Evolutionary conservation across 2,329 filamentous ascomycete species (phyloP), one percentile per base, ranked within the genome.

Genomic region (Colletotrichum eleusines): DNA sequence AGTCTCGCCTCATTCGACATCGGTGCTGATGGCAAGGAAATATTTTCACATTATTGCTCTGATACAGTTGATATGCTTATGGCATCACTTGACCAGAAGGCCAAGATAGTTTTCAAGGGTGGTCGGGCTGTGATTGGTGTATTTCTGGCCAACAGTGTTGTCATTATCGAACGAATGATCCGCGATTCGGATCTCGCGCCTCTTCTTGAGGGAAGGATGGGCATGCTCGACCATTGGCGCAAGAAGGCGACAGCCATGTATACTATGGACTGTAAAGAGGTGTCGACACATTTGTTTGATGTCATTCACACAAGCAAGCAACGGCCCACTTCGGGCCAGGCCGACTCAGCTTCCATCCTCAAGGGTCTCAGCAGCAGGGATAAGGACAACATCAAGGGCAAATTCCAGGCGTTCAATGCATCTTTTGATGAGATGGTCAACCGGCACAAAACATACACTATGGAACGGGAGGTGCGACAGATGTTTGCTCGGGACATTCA

Each of bases 371-470:
- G 89, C 55, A 94, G 91, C 76, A 98, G 97, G 80, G 96, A 99
- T 78, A 97, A 95, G 81, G 96, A 99, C 78, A 91, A 91, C 69
- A 97, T 98, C 82, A 99, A 99, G 82, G 91, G 94, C 80, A 98
- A 98, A 81, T 99, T 98, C 81, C 90, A 92, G 76, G 89, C 90
- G 51, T 99, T 99, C 85, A 99, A 99, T 79, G 85, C 88, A 11
- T 90, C 88, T 54, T 99, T 99, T 78, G 96, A 99, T 74, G 95
- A 97, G 38, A 88, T 98, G 81, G 90, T 98, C 8, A 82, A 87
- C 40, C 91, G 90, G 70, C 95, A 99, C 83, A 96, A 94, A 82
- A 85, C 87, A 35, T 93, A 94, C 77, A 91, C 87, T 76, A 97
- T 98, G 93, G 96, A 99, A 83, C 89, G 90, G 31, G 95, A 98